A percentile compares a stretch with the other conserved stretches of the same genome.
phyloP scores from a whole-genome alignment of 768 basidiomycete genomes.

The Collybia nuda region DNA sequence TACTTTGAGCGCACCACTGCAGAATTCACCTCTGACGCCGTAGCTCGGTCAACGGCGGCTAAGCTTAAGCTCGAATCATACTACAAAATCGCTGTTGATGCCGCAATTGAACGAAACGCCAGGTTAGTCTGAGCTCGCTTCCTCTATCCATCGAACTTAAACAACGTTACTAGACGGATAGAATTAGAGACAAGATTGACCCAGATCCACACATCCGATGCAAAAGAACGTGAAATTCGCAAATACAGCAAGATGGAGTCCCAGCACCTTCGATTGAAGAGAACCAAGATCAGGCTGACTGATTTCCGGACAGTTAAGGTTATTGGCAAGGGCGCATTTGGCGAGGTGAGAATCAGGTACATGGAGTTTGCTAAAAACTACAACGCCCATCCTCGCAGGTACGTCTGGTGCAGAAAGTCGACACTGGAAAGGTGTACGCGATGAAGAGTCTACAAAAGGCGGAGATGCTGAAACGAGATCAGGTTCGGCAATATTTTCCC shows the following conservation, averaged over 20 bases:
- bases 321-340: conserved; percentile 98
- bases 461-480: conserved; percentile 99
- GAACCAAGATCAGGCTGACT: conserved; percentile 89
- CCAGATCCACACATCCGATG: conserved; percentile 73
- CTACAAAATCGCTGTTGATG: conserved; percentile 97
- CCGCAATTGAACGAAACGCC: conserved; percentile 93
- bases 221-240: conserved; percentile 85
- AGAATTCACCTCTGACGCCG: conserved; percentile 81
- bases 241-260: conserved; percentile 86
- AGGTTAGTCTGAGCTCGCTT: conserved; percentile 49
- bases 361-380: not conserved
- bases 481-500: conserved; percentile 50
- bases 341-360: conserved; percentile 62
- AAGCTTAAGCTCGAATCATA: conserved; percentile 97
- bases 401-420: conserved; percentile 92
- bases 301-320: conserved; percentile 98
- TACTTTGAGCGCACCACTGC: conserved; percentile 90
- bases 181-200: conserved; percentile 85
- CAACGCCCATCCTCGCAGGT: conserved; percentile 48
- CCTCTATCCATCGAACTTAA: not conserved
- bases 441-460: conserved; percentile 99
- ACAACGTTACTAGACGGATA: conserved; percentile 59
- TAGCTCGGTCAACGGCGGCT: conserved; percentile 88
- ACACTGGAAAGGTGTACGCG: conserved; percentile 97
- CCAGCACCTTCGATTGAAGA: conserved; percentile 85